Evolutionary conservation across 495 filamentous ascomycete genomes (phyloP), one percentile per base, ranked within the genome.

Genomic region (Penicillium canariense): DNA sequence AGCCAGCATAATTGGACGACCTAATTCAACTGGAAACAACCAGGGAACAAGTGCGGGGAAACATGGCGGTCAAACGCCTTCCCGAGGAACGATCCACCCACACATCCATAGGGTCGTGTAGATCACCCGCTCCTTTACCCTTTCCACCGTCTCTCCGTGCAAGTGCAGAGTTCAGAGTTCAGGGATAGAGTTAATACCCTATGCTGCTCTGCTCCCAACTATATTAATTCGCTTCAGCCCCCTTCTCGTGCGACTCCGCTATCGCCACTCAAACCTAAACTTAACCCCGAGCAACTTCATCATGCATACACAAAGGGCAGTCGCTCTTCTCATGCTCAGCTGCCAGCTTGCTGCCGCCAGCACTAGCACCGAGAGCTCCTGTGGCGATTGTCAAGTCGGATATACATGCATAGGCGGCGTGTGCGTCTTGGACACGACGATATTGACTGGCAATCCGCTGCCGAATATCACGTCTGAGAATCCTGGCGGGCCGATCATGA

Each of bases 351-450:
- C 23, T 15, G 10, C 3, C 26, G 27, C 43, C 25, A 31, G 25
- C 2, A 6, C 0, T 15, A 46, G 5, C 26, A 7, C 25, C 26
- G 43, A 46, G 2, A 20, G 4, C 7, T 30, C 43, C 43, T 46
- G 43, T 26, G 43, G 43, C 10, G 17, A 14, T 2, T 46, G 43
- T 30, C 1, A 15, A 15, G 20, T 14, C 12, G 46, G 46, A 1
- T 48, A 48, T 11, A 15, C 17, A 3, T 48, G 46, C 18, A n/a
- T 34, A 9, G 31, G 3, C 2, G 31, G 28, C 8, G 9, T 26
- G 17, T 48, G 46, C 26, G 22, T 48, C 31, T 30, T 48, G 1
- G 46, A 48, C 46, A 48, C 46, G 12, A 30, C 28, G n/a, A 23
- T 14, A 22, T 26, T 48, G 18, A 48, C 46, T 1, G 43, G 26